These are phyloP conservation scores for Diaporthe citriasiana DNA, from an alignment of 2,329 filamentous ascomycete genomes.

Conservation along the genomic window DNA sequence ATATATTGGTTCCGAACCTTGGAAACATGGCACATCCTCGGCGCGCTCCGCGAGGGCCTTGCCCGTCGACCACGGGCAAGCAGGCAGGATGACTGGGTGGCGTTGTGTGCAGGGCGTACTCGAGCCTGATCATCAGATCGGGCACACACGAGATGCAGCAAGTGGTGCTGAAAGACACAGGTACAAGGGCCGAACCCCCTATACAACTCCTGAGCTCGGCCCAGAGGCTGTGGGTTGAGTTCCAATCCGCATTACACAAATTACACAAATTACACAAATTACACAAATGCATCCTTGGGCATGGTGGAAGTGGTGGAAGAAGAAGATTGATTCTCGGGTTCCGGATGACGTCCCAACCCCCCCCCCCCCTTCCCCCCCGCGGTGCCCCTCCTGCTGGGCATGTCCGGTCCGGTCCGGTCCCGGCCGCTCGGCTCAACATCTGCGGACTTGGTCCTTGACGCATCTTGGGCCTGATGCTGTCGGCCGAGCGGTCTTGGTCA, in stretches of 20 bases:
- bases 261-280: not conserved
- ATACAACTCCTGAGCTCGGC: not conserved
- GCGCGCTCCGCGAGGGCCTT: slow-evolving; percentile 1
- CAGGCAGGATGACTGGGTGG: not conserved
- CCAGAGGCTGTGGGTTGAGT: not conserved
- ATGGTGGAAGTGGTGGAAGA: no score
- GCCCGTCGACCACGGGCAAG: not conserved
- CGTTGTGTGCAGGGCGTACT: not conserved
- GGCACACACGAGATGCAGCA: not conserved
- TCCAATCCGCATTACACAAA: not conserved
- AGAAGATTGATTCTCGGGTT: not conserved
- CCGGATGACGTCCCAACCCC: not conserved
- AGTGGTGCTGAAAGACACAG: not conserved
- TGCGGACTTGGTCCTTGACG: not conserved
- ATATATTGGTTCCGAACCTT: slow-evolving; percentile 28
- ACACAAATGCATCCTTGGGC: not conserved
- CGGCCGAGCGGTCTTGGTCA: no score
- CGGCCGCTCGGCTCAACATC: not conserved
- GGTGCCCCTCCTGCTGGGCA: not conserved
- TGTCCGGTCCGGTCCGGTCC: slow-evolving; percentile 23
- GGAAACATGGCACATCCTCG: slow-evolving; percentile 20
- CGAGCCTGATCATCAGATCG: not conserved
- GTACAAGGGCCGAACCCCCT: not conserved
- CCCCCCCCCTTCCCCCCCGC: no score
- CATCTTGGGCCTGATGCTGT: not conserved